A percentile compares a stretch with the other conserved stretches of the same genome.
Conservation (phyloP, 208 protist genomes). For the Borovskyia barvae region DNA sequence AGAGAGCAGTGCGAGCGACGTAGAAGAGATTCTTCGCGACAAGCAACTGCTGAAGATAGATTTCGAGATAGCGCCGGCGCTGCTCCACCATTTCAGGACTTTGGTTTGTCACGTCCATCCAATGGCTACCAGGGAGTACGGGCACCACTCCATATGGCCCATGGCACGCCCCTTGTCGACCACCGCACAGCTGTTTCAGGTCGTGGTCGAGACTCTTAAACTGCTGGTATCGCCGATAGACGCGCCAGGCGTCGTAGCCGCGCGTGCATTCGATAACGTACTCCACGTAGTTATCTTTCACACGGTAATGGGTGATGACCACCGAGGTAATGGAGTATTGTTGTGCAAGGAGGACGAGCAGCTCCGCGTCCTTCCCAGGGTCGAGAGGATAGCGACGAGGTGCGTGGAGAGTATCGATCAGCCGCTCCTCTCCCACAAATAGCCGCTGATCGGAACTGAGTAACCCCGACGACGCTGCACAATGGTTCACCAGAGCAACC, state of each 20-base stretch:
- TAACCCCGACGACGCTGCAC: neutral
- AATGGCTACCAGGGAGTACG: conserved; percentile 74
- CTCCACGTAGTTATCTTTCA: conserved; percentile 67
- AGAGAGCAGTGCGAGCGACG: conserved; percentile 56
- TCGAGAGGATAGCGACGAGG: conserved; percentile 23
- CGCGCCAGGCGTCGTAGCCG: conserved; percentile 46
- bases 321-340: conserved; percentile 42
- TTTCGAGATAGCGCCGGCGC: conserved; percentile 72
- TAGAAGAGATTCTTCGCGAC: conserved; percentile 80
- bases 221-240: conserved; percentile 83
- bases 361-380: conserved; percentile 20
- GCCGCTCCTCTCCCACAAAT: conserved; percentile 24
- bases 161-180: conserved; percentile 32
- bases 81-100: conserved; percentile 75
- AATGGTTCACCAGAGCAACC: no score
- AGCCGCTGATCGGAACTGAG: conserved; percentile 14
- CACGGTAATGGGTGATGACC: conserved; percentile 59
- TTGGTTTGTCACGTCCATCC: conserved; percentile 88
- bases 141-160: conserved; percentile 77
- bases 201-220: conserved; percentile 73
- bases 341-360: conserved; percentile 18
- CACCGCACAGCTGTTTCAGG: conserved; percentile 53
- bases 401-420: conserved; percentile 11
- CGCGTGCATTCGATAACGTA: conserved; percentile 69
- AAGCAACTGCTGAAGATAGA: conserved; percentile 84